These are phyloP conservation scores for Solanum piurae DNA, from an alignment of 257 asterid species.

Conservation along the genomic window DNA sequence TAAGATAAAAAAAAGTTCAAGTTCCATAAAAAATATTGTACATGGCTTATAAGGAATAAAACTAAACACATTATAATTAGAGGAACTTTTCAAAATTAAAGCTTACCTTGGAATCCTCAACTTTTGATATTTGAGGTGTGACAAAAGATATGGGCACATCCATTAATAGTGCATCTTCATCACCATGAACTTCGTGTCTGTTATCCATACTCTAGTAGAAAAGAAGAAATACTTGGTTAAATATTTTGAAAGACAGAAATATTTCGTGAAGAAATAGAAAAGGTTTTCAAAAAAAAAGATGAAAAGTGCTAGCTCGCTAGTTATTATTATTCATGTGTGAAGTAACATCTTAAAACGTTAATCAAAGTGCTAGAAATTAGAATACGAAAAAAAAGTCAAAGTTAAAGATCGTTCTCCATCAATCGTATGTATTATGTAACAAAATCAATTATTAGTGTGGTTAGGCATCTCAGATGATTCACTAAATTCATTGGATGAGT, in stretches of 20 bases:
- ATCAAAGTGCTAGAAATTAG: no score
- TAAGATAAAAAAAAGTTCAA: no score
- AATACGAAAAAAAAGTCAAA: not conserved
- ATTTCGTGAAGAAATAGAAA: not conserved
- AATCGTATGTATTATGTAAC: not conserved
- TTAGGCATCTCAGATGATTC: not conserved
- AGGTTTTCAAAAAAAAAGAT: not conserved
- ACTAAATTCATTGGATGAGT: not conserved
- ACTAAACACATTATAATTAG: not conserved
- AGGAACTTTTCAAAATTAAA: not conserved
- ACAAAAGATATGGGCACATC: not conserved
- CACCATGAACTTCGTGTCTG: not conserved
- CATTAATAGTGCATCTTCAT: not conserved
- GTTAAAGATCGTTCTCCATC: not conserved
- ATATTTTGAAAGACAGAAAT: not conserved
- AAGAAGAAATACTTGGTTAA: not conserved
- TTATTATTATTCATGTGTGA: not conserved
- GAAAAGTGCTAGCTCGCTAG: not conserved
- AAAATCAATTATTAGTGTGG: not conserved
- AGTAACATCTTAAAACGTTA: not conserved
- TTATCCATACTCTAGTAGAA: not conserved
- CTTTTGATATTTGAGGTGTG: not conserved
- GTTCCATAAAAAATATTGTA: not conserved
- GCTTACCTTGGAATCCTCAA: not conserved
- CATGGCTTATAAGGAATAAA: not conserved